Evolutionary conservation across 768 basidiomycete genomes (phyloP).

Genomic region (Erythrobasidium yunnanense): DNA sequence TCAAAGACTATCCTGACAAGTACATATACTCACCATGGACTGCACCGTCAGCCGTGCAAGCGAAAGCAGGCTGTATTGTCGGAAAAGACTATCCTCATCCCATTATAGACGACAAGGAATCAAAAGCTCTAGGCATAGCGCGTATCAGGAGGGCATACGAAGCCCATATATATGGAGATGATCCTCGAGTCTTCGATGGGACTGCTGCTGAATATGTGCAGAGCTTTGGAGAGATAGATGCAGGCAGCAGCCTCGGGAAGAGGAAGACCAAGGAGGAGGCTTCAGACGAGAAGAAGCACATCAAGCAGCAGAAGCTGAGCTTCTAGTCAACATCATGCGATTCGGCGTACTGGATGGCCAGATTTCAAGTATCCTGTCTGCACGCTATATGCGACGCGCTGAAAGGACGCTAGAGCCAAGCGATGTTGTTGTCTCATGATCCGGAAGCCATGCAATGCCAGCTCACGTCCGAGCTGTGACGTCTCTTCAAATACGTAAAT

Average conservation of each 20-base stretch:
- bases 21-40: slow-evolving; percentile 43
- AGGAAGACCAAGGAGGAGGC: slow-evolving; percentile 21
- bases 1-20: slow-evolving; percentile 44
- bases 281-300: background rate
- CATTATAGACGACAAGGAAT: slow-evolving; percentile 41
- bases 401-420: too few species aligned
- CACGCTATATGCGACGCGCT: too few species aligned
- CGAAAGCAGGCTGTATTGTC: slow-evolving; percentile 42
- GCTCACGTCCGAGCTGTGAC: too few species aligned
- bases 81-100: slow-evolving; percentile 42
- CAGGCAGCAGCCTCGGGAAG: background rate
- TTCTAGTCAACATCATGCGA: too few species aligned
- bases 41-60: slow-evolving; percentile 40
- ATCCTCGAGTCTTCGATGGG: slow-evolving; percentile 40
- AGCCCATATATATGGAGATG: slow-evolving; percentile 40
- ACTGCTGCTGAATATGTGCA: slow-evolving; percentile 32
- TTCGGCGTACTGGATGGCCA: too few species aligned
- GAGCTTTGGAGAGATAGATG: slow-evolving; percentile 16
- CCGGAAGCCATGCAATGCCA: too few species aligned
- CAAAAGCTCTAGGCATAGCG: slow-evolving; percentile 39
- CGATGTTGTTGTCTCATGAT: too few species aligned
- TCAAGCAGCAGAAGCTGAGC: slow-evolving; percentile 20
- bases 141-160: slow-evolving; percentile 41
- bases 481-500: too few species aligned
- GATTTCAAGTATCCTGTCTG: too few species aligned